These are phyloP conservation scores for Meyerozyma carpophila DNA, from an alignment of 1,139 yeast species.

Conservation along the genomic window DNA sequence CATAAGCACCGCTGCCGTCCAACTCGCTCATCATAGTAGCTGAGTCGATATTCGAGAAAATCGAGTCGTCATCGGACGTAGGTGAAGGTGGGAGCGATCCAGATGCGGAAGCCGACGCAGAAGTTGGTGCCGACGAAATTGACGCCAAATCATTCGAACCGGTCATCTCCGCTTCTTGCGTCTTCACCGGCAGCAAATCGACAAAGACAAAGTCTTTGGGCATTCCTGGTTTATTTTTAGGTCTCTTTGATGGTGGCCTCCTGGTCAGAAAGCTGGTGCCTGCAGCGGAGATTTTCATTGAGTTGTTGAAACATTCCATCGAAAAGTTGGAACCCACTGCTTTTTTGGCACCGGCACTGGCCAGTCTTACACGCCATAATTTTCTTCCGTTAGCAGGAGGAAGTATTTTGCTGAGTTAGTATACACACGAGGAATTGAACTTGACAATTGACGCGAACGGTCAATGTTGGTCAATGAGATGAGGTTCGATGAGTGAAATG, in stretches of 20 bases:
- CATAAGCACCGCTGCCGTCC: conserved; percentile 1
- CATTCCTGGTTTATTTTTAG: conserved; percentile 47
- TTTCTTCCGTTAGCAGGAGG: conserved; percentile 47
- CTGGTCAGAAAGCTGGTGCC: conserved; percentile 17
- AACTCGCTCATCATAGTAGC: not conserved
- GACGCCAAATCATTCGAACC: conserved; percentile 2
- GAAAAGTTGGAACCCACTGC: conserved; percentile 16
- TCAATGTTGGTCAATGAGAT: not conserved
- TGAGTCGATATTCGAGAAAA: not conserved
- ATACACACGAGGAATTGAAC: not conserved
- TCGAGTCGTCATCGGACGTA: not conserved
- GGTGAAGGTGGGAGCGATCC: conserved; percentile 1
- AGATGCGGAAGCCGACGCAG: conserved; percentile 2
- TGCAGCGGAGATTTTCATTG: conserved; percentile 37
- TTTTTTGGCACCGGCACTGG: conserved; percentile 15
- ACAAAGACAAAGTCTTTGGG: conserved; percentile 52
- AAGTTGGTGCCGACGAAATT: conserved; percentile 4
- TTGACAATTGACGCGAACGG: not conserved
- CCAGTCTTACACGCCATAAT: conserved; percentile 43
- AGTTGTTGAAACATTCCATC: conserved; percentile 39
- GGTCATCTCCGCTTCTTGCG: conserved; percentile 15
- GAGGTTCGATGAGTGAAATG: not conserved
- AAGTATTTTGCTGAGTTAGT: conserved; percentile 13
- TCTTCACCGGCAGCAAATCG: conserved; percentile 48
- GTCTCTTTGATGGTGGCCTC: conserved; percentile 46